Base-by-base conservation (phyloP, 75 land plant genomes). In the Pinus tabuliformis region DNA sequence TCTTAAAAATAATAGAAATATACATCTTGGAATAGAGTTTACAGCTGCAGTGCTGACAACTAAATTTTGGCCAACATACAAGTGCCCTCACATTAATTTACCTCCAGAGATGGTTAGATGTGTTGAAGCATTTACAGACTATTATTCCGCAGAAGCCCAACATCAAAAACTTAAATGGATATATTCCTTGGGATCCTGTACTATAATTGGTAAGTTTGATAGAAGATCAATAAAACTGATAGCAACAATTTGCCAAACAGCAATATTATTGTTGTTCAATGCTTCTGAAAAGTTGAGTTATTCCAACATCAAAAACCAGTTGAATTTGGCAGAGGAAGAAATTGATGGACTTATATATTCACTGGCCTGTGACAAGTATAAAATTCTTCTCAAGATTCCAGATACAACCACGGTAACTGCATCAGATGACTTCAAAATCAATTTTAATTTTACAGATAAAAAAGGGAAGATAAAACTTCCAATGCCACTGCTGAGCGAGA, bases 1-100 rank as follows among this genome's bases (percentile, higher is more conserved):
- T n/a, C n/a, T n/a, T n/a, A n/a, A n/a, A n/a, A n/a, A n/a, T n/a
- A n/a, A n/a, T n/a, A n/a, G n/a, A n/a, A n/a, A n/a, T n/a, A n/a
- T n/a, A n/a, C n/a, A n/a, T n/a, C n/a, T n/a, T n/a, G n/a, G n/a
- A n/a, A n/a, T n/a, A n/a, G n/a, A n/a, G n/a, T n/a, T n/a, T n/a
- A n/a, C n/a, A n/a, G 99, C 90, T 15, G 91, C 93, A 72, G 97
- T 96, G 42, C 73, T 93, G 49, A 96, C 95, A 24, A 90, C 92
- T 63, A 93, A 93, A 12, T 93, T 90, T 73, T 96, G 99, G 99
- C 99, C 99, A 56, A 91, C 91, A 73, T 91, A 96, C 73, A 96
- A 91, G 76, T 91, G 94, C 2, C 88, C 91, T 76, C 91, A 96
- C 65, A 81, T 96, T 33, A 86, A 92, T 73, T 88, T 93, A 36